Base-by-base conservation (phyloP, 176 grass and related monocot genomes). In the Tuctoria greenei region DNA sequence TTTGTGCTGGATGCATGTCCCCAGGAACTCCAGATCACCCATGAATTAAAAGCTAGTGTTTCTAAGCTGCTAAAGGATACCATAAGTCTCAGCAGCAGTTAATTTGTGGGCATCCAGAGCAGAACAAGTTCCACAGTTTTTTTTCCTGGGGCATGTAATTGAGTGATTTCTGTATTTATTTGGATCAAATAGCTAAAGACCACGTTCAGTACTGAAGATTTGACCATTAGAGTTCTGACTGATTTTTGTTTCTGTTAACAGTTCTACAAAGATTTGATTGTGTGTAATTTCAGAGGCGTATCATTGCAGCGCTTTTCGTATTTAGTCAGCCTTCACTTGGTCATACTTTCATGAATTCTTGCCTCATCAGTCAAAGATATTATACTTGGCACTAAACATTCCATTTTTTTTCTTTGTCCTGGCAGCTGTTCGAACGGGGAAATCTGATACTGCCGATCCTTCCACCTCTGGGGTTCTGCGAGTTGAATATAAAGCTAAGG, bases 1-100 rank as follows among this genome's bases (percentile, higher is more conserved):
- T 87, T 86, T 72, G 81, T 88, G 17, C 61, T 96, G 49, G 89
- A 92, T 74, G 64, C 86, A 28, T 78, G 66, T 64, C 47, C 74
- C 46, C 43, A 46, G 36, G 66, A 85, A 59, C 71, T 87, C 11
- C 73, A 64, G 42, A 14, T 85, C 64, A 81, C 81, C 20, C 15
- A 5, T 45, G 84, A 92, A 66, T 61, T 96, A 44, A 92, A 85
- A 80, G 82, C 75, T 55, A 89, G 77, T 20, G 36, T 92, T 55
- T 59, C 75, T 75, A 92, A 89, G 75, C 77, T 96, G 36, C 66
- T 96, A n/a, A 87, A 81, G 78, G 93, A 96, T 74, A 81, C 83
- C 69, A 67, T 96, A 79, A 92, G 80, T 77, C 86, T 96, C 36
- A 96, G 86, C 36, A 96, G 86, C 76, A 84, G 7, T 54, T 85